Base-by-base conservation (phyloP, 2,329 filamentous ascomycete genomes). In the Pezicula carpinea region DNA sequence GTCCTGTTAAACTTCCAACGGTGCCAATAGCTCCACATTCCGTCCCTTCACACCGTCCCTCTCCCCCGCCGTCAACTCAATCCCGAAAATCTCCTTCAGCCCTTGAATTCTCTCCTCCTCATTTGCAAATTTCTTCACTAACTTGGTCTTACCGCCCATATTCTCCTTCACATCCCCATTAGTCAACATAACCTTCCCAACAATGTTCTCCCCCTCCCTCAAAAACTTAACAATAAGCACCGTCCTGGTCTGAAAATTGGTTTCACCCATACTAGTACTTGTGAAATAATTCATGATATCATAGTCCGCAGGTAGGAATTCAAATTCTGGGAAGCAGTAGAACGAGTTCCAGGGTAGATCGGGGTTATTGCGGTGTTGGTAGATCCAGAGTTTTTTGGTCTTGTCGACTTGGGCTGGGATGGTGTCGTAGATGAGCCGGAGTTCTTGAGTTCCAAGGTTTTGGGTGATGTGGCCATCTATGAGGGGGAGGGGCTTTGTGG, bases 271-370 rank as follows among this genome's bases (percentile, higher is more conserved):
- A 83, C 65, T 68, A 38, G 70, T 71, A 52, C 76, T 79, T 1
- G 76, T 79, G 39, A 60, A 76, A 55, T 69, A 77, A 61, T 79
- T 85, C 69, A 84, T 71, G 5, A 83, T 68, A 31, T 71, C 72
- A 56, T 80, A 87, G 63, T 87, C 83, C 36, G 68, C 63, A 4
- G 72, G 74, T 29, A 79, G 60, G 62, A 85, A 87, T 62, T 87
- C 83, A 14, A 75, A 68, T 50, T 85, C 79, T 2, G 75, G 74
- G 62, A 89, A 90, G 51, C 74, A 78, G 62, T 87, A 88, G 40
- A 73, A 76, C 1, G 76, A 68, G 18, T 73, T 68, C 79, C 83
- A 90, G 2, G 70, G 68, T 39, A 64, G 67, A 0, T 73, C 65
- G 0, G 59, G 36, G 4, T 65, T 63, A 51, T 77, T 73, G 22